Evolutionary conservation across 2,329 filamentous ascomycete species (phyloP), one percentile per base, ranked within the genome.

Genomic region (Hypoxylon sp.): DNA sequence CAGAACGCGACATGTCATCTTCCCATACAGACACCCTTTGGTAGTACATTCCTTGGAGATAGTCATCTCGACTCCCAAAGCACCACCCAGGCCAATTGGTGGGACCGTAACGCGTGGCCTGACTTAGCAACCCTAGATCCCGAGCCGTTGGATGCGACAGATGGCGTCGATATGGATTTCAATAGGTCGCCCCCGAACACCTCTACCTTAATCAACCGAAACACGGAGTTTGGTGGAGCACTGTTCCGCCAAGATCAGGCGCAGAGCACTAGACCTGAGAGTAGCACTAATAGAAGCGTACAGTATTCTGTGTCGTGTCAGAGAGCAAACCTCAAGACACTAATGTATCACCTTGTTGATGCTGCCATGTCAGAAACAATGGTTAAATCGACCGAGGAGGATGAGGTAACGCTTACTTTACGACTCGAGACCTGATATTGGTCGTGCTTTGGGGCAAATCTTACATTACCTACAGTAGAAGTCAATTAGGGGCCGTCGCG

Each of bases 381-480:
- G 10, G 38, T 43, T 43, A 43, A 3, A 5, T 43, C 38, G 7
- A 10, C 38, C n/a, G 38, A 43, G 38, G 38, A 43, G 17, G 38
- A 43, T 10, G 38, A 43, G 38, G 38, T 43, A 43, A 43, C 38
- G 38, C 38, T 43, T 43, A 43, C 38, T 21, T 43, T 43, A 21
- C 38, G 38, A 43, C 17, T 43, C 7, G 17, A 43, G 17, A 43
- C 38, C 17, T 43, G 14, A 43, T 19, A 10, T 17, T 6, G 10
- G 6, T 21, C 17, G 17, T 21, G 6, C 3, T 43, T 43, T 7
- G 38, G 38, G 2, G 38, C 6, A 10, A 10, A 21, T 19, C 21
- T 9, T 21, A 21, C 7, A 21, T 43, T 43, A 3, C 25, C 25
- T 25, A 30, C 0, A 43, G 38, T 43, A 43, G 38, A 19, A 43